These are phyloP conservation scores for Penicillium diatomitis DNA, from an alignment of 495 filamentous ascomycete species.

Conservation along the genomic window DNA sequence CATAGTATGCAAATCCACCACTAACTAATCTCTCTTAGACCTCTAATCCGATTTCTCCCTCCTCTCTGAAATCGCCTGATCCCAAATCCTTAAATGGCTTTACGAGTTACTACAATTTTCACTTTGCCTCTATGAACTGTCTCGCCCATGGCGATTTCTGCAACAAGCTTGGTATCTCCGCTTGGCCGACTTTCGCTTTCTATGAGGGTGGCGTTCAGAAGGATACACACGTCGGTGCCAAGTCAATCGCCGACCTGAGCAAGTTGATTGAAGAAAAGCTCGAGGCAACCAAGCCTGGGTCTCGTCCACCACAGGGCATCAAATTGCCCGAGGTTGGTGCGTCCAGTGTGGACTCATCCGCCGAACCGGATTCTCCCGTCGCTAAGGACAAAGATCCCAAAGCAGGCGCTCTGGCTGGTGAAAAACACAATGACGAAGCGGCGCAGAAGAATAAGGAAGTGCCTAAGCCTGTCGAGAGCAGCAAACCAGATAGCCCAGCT, in stretches of 20 bases:
- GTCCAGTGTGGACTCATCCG: conserved; percentile 34
- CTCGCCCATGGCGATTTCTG: conserved; percentile 70
- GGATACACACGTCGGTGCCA: conserved; percentile 50
- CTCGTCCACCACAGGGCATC: conserved; percentile 54
- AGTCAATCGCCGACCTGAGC: conserved; percentile 52
- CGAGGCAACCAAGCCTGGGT: conserved; percentile 70
- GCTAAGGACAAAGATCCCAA: conserved; percentile 42
- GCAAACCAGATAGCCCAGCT: conserved; percentile 19
- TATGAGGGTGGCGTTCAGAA: conserved; percentile 71
- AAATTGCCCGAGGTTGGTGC: conserved; percentile 54
- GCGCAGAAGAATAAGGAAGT: conserved; percentile 19
- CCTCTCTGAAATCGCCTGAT: conserved; percentile 33
- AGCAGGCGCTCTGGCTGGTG: conserved; percentile 33
- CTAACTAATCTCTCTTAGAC: conserved; percentile 41
- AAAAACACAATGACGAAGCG: conserved; percentile 37
- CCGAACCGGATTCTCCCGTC: conserved; percentile 35
- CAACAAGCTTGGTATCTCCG: conserved; percentile 47
- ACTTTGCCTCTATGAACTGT: conserved; percentile 81
- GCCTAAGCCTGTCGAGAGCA: conserved; percentile 10
- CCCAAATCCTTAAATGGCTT: conserved; percentile 52
- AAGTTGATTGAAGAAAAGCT: conserved; percentile 66
- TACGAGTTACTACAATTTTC: conserved; percentile 74
- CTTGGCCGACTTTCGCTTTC: conserved; percentile 67
- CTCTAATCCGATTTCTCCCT: conserved; percentile 54
- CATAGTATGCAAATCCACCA: neutral